Percentiles rank a stretch among this genome's conserved stretches.
Evolutionary conservation across 1,139 yeast genomes (phyloP).

Genomic region (Geotrichum phurueaensis): DNA sequence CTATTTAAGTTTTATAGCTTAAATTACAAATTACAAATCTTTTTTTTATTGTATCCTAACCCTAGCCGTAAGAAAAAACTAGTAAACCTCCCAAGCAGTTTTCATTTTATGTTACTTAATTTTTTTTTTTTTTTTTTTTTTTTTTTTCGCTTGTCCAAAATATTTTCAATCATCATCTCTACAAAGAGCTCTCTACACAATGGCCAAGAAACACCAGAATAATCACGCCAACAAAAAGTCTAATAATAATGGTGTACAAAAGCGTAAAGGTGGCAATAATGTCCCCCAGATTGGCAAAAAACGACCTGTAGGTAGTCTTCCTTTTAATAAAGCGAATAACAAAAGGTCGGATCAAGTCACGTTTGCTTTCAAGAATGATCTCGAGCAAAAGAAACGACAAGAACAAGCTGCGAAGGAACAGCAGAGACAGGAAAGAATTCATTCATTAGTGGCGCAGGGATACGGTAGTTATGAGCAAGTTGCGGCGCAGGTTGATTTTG

Average conservation of each 20-base stretch:
- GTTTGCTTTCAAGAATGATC: slow-evolving; percentile 73
- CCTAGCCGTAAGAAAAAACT: background rate
- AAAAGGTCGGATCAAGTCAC: slow-evolving; percentile 6
- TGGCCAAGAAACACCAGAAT: slow-evolving; percentile 5
- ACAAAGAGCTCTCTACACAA: background rate
- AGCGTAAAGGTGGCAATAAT: slow-evolving; percentile 6
- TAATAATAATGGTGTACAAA: slow-evolving; percentile 5
- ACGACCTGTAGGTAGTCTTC: background rate
- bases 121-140: background rate
- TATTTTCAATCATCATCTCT: background rate
- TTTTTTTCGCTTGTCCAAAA: background rate
- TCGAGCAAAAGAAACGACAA: slow-evolving; percentile 63
- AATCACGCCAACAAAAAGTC: slow-evolving; percentile 4
- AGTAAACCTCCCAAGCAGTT: background rate
- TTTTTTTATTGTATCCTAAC: background rate
- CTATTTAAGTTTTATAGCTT: background rate
- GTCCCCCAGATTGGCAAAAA: slow-evolving; percentile 1
- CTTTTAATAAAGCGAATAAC: background rate
- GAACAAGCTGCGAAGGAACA: slow-evolving; percentile 29
- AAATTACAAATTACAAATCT: background rate
- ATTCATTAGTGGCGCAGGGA: slow-evolving; percentile 29
- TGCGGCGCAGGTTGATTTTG: slow-evolving; percentile 31
- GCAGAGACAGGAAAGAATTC: slow-evolving; percentile 18
- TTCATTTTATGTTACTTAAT: too few species aligned
- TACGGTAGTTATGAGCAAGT: slow-evolving; percentile 44